Conservation (phyloP, 2,329 filamentous ascomycete genomes). For the Colletotrichum neosansevieriae region DNA sequence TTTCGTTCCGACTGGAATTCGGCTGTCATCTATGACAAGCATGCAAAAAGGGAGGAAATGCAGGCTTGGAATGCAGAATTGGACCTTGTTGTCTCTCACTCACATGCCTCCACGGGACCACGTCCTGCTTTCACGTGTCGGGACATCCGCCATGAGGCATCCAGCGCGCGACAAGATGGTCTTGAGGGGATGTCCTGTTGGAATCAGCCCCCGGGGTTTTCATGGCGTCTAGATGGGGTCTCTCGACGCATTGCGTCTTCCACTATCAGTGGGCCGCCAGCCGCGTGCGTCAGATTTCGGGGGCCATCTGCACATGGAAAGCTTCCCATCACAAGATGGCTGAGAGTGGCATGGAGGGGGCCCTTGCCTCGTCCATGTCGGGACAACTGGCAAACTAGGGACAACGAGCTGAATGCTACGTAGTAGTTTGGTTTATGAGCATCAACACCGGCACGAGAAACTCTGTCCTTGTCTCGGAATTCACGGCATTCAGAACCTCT, state of each 20-base stretch:
- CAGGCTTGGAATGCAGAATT: slow-evolving; percentile 1
- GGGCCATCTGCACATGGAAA: not conserved
- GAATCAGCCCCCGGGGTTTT: not conserved
- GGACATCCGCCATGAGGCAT: not conserved
- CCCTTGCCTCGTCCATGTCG: not conserved
- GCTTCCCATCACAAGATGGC: not conserved
- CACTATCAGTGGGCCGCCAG: not conserved
- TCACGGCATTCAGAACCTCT: not conserved
- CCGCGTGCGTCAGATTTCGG: not conserved
- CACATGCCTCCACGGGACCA: slow-evolving; percentile 3
- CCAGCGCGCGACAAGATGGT: not conserved
- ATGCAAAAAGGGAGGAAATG: not conserved
- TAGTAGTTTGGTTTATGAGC: not conserved
- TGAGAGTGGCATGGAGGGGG: not conserved
- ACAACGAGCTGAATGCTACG: not conserved
- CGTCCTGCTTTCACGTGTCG: slow-evolving; percentile 1
- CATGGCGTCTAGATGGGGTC: not conserved
- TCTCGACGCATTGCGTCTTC: not conserved
- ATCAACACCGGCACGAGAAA: not conserved
- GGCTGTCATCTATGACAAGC: not conserved
- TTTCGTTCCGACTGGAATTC: not conserved
- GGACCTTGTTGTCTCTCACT: slow-evolving; percentile 8
- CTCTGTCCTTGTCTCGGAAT: not conserved
- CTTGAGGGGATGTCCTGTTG: no score
- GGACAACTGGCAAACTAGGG: not conserved